Conservation (phyloP, 1,284 basidiomycete species). For the Tylopilus orsonianus region DNA sequence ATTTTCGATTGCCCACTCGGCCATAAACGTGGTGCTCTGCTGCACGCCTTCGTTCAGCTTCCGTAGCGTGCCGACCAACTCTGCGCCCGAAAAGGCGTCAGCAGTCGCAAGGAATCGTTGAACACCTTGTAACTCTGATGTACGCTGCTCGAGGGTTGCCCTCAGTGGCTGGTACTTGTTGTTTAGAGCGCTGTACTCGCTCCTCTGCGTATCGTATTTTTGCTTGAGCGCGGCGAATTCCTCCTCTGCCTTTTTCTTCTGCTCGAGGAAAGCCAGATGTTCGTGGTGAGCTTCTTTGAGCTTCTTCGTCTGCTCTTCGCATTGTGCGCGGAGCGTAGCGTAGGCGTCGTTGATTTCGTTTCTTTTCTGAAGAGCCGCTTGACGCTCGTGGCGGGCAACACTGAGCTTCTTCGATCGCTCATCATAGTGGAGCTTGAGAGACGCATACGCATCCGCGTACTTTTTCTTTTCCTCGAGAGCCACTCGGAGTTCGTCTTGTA, state of each 20-base stretch:
- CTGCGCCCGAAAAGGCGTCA: constrained; percentile 19
- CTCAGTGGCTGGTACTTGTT: constrained; percentile 13
- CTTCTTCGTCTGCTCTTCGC: constrained; percentile 14
- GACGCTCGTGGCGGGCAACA: constrained; percentile 8
- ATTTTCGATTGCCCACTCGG: constrained; percentile 14
- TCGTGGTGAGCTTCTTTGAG: constrained; percentile 6
- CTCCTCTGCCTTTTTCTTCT: constrained; percentile 3
- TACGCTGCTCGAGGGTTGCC: constrained; percentile 19
- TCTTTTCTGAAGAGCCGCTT: neutral
- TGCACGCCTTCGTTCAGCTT: constrained; percentile 24
- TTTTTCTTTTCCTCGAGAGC: constrained; percentile 11
- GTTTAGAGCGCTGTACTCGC: constrained; percentile 8
- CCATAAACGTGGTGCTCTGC: constrained; percentile 13
- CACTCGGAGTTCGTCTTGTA: constrained; percentile 3
- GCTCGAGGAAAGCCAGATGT: constrained; percentile 3
- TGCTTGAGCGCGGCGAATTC: constrained; percentile 3
- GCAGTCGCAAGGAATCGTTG: constrained; percentile 19
- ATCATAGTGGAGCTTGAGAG: constrained; percentile 8
- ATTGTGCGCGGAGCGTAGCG: constrained; percentile 2
- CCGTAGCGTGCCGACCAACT: constrained; percentile 17
- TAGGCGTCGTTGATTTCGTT: constrained; percentile 3
- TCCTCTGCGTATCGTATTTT: constrained; percentile 11
- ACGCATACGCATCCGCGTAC: neutral
- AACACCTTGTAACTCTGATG: constrained; percentile 18
- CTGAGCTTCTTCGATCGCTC: constrained; percentile 8